These are phyloP conservation scores for Alternaria arbusti DNA, from an alignment of 2,329 filamentous ascomycete species.

Conservation along the genomic window DNA sequence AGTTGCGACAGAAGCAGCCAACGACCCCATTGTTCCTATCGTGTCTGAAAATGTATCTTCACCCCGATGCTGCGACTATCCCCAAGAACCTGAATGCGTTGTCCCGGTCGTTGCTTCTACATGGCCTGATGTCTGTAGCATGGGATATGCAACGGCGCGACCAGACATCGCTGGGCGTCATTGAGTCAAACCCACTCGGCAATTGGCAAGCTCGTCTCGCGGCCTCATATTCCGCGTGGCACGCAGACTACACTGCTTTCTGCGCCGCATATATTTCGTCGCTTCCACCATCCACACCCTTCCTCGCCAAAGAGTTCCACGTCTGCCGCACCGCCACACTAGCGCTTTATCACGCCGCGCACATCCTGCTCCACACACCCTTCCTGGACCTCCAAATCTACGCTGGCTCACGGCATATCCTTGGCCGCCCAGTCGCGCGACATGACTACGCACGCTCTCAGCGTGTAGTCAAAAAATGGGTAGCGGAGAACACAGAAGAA, in stretches of 20 bases:
- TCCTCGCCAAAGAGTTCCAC: conserved; percentile 51
- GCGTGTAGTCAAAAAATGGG: conserved; percentile 61
- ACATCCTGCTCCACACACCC: conserved; percentile 63
- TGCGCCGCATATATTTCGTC: conserved; percentile 45
- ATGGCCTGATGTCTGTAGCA: conserved; percentile 67
- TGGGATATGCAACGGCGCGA: conserved; percentile 69
- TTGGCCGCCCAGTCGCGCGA: conserved; percentile 61
- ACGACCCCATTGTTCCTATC: conserved; percentile 56
- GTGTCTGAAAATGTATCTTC: conserved; percentile 64
- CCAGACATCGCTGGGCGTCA: conserved; percentile 61
- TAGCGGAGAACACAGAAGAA: conserved; percentile 32
- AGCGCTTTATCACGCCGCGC: conserved; percentile 65
- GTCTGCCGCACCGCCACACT: conserved; percentile 58
- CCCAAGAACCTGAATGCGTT: conserved; percentile 58
- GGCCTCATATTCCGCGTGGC: conserved; percentile 64
- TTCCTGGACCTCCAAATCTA: conserved; percentile 69
- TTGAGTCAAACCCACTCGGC: conserved; percentile 46
- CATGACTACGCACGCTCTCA: conserved; percentile 59
- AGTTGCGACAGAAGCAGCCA: conserved; percentile 49
- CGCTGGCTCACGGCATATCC: conserved; percentile 65
- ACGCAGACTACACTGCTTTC: conserved; percentile 63
- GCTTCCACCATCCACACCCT: conserved; percentile 37
- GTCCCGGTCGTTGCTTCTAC: conserved; percentile 62
- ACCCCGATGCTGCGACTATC: conserved; percentile 42
- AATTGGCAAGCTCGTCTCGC: conserved; percentile 61